Conservation (phyloP, 2,329 filamentous ascomycete genomes). For the Neonectria punicea region DNA sequence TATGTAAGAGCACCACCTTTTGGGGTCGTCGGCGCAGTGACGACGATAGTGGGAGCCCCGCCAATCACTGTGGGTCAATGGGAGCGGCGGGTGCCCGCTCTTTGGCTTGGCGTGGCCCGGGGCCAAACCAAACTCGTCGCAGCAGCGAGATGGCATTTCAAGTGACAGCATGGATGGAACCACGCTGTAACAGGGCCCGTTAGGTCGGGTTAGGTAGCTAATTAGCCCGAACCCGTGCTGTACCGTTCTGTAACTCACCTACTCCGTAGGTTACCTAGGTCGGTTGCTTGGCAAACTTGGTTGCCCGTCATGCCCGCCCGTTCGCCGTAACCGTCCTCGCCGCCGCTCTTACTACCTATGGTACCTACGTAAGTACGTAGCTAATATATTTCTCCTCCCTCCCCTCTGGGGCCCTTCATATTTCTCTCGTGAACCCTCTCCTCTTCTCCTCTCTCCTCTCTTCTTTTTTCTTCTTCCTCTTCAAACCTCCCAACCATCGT, state of each 20-base stretch:
- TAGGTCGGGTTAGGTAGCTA: neutral
- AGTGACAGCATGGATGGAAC: constrained; percentile 19
- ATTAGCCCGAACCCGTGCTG: neutral
- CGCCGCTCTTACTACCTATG: constrained; percentile 8
- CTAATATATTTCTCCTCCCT: constrained; percentile 7
- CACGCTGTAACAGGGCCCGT: neutral
- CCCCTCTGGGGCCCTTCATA: constrained; percentile 24
- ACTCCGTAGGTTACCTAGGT: too few relatives aligned
- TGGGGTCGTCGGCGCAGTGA: constrained; percentile 28
- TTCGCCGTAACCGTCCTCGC: constrained; percentile 18
- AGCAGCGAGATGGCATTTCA: constrained; percentile 18
- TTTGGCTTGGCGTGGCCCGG: constrained; percentile 37
- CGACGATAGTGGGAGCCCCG: constrained; percentile 43
- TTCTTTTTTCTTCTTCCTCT: constrained; percentile 31
- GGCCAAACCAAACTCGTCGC: constrained; percentile 25
- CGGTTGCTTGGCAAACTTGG: too few relatives aligned
- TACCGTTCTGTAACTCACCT: too few relatives aligned
- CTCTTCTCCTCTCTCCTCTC: constrained; percentile 28
- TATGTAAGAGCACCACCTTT: constrained; percentile 26
- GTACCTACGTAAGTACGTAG: neutral
- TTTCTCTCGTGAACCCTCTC: constrained; percentile 41
- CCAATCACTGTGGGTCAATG: constrained; percentile 35
- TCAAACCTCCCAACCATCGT: constrained; percentile 32
- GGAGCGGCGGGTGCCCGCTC: constrained; percentile 34
- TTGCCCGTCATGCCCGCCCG: neutral